Evolutionary conservation across 2,329 filamentous ascomycete species (phyloP), one percentile per base, ranked within the genome.

Genomic region (Colletotrichum truncatum): DNA sequence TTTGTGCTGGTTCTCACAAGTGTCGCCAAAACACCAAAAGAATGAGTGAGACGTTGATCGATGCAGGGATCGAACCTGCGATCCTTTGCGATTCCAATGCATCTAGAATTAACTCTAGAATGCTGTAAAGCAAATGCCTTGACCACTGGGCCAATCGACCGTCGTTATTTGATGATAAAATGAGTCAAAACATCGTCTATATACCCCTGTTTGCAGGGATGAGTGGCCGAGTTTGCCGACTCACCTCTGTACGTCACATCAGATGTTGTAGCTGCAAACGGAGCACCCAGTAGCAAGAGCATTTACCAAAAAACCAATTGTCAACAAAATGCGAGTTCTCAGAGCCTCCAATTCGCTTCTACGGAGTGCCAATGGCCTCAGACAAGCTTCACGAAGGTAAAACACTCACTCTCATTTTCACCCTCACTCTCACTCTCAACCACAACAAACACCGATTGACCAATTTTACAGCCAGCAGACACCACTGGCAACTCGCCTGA

Each of bases 11-110:
- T n/a, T n/a, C n/a, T n/a, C n/a, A n/a, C n/a, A n/a, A n/a, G n/a
- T n/a, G n/a, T n/a, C n/a, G n/a, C n/a, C 14, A 8, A 38, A 55
- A 56, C 1, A 1, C n/a, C 41, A 56, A 66, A 67, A 70, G 64
- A 55, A 14, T n/a, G n/a, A n/a, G n/a, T n/a, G n/a, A n/a, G n/a
- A 14, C 2, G 18, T 23, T 78, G 77, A 77, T 76, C 76, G 77
- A 73, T 73, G 76, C 77, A 80, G 78, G 78, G 76, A 74, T 81
- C 77, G 78, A 80, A 80, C 78, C 78, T 80, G 77, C 76, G 78
- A 79, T 75, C 77, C 74, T 77, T 71, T 76, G 76, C 73, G 77
- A n/a, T 39, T 1, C n/a, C 3, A 6, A n/a, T n/a, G n/a, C n/a
- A n/a, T n/a, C n/a, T n/a, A n/a, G n/a, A n/a, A n/a, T n/a, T n/a